Conservation (phyloP, 2,329 filamentous ascomycete genomes). For the Aureobasidium melanogenum region DNA sequence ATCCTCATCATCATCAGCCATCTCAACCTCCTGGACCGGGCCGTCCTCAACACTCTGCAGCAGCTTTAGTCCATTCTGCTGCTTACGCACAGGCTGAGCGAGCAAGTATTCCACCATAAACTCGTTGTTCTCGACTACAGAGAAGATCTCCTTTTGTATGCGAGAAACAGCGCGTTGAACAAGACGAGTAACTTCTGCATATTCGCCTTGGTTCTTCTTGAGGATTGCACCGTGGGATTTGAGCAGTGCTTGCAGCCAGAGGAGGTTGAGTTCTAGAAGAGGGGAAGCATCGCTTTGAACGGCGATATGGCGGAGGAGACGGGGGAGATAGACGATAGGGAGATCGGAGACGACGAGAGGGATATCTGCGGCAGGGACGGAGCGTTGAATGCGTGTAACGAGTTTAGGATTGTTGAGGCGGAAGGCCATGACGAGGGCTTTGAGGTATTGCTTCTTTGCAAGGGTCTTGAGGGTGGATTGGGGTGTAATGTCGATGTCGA, state of each 20-base stretch:
- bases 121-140: conserved; percentile 76
- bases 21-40: conserved; percentile 1
- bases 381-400: conserved; percentile 77
- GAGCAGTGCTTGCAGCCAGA: conserved; percentile 80
- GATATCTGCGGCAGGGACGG: conserved; percentile 67
- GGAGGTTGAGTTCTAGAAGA: conserved; percentile 86
- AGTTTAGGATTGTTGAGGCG: conserved; percentile 80
- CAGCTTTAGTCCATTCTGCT: not conserved
- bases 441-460: conserved; percentile 72
- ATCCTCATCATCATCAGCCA: conserved; percentile 8
- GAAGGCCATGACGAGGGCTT: conserved; percentile 94
- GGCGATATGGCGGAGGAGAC: conserved; percentile 79
- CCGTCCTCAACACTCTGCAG: not conserved
- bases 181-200: conserved; percentile 75
- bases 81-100: conserved; percentile 17
- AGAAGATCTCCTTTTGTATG: conserved; percentile 74
- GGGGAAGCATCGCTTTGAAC: conserved; percentile 81
- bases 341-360: conserved; percentile 67
- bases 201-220: conserved; percentile 67
- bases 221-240: conserved; percentile 79
- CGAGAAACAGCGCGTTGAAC: conserved; percentile 71
- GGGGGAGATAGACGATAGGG: conserved; percentile 76
- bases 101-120: conserved; percentile 83
- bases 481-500: conserved; percentile 89
- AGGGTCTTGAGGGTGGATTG: conserved; percentile 60